A percentile compares a stretch with the other conserved stretches of the same genome.
Conservation (phyloP, 768 basidiomycete genomes). For the Lactifluus subvellereus region DNA sequence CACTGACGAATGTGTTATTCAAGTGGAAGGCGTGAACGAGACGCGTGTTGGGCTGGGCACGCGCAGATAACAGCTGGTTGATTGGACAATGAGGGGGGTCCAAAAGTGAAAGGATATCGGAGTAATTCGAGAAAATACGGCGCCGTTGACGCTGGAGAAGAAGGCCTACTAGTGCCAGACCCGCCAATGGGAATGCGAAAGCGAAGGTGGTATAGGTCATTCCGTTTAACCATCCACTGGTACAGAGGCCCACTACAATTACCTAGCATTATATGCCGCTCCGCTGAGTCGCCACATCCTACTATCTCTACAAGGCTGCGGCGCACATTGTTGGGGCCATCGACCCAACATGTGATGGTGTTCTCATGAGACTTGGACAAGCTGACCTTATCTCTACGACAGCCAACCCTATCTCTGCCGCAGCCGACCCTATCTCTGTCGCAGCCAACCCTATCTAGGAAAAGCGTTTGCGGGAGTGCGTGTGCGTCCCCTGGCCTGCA, state of each 20-base stretch:
- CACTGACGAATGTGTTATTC: constrained; percentile 50
- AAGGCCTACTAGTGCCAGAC: background rate
- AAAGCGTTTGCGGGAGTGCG: background rate
- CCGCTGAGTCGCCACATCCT: background rate
- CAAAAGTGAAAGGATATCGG: background rate
- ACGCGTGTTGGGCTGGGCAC: constrained; percentile 25
- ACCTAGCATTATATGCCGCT: background rate
- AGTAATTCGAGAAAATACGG: background rate
- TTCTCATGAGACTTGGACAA: background rate
- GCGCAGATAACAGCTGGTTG: constrained; percentile 8
- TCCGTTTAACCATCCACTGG: background rate
- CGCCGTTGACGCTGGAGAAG: background rate
- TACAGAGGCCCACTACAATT: background rate
- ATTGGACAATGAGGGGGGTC: background rate
- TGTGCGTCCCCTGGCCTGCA: background rate
- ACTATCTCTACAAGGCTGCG: too few species aligned
- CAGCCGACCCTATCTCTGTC: too few species aligned
- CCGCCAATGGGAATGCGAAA: background rate
- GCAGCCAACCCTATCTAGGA: background rate
- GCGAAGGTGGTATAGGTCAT: background rate
- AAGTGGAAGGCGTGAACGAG: constrained; percentile 25
- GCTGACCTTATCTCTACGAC: background rate
- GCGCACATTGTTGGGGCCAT: background rate
- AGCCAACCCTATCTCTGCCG: background rate
- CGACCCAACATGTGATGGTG: constrained; percentile 8